phyloP scores from a whole-genome alignment of 192 early-diverging fungal genomes.

The Coemansia javaensis region DNA sequence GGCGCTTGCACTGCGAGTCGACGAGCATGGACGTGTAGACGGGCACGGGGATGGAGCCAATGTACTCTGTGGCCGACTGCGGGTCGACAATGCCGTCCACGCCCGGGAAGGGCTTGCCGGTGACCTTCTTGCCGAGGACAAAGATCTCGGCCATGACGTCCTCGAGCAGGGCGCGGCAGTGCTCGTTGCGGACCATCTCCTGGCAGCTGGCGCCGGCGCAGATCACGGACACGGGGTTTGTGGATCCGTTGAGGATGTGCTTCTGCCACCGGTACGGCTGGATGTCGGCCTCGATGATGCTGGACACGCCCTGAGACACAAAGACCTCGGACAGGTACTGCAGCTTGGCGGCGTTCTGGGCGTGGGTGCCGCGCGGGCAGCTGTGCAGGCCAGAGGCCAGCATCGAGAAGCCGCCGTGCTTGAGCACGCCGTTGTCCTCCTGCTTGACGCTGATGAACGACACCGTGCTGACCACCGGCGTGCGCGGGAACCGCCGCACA shows the following conservation, averaged over 20 bases:
- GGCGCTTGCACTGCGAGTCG: slow-evolving; percentile 46
- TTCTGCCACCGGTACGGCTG: slow-evolving; percentile 52
- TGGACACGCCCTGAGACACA: slow-evolving; percentile 27
- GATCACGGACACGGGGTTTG: slow-evolving; percentile 46
- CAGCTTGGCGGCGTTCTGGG: slow-evolving; percentile 7
- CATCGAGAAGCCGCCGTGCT: slow-evolving; percentile 45
- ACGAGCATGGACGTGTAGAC: slow-evolving; percentile 49
- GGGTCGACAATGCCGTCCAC: slow-evolving; percentile 43
- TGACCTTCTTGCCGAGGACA: slow-evolving; percentile 32
- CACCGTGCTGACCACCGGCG: slow-evolving; percentile 31
- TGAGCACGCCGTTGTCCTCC: slow-evolving; percentile 5
- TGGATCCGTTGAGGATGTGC: slow-evolving; percentile 42
- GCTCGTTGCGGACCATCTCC: slow-evolving; percentile 29
- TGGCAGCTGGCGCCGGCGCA: slow-evolving; percentile 38
- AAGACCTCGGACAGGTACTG: slow-evolving; percentile 19
- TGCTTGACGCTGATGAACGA: slow-evolving; percentile 45
- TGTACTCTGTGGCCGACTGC: slow-evolving; percentile 34
- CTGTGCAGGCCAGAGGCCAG: slow-evolving; percentile 34
- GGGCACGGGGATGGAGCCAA: slow-evolving; percentile 33
- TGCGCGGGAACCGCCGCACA: slow-evolving; percentile 14
- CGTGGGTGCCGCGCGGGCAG: no score
- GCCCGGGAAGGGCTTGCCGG: slow-evolving; percentile 33
- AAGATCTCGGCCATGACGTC: slow-evolving; percentile 46
- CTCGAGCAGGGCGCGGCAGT: slow-evolving; percentile 26
- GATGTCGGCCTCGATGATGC: slow-evolving; percentile 35